phyloP scores from a whole-genome alignment of 2,329 filamentous ascomycete species.

The Hymenoscyphus infarciens region DNA sequence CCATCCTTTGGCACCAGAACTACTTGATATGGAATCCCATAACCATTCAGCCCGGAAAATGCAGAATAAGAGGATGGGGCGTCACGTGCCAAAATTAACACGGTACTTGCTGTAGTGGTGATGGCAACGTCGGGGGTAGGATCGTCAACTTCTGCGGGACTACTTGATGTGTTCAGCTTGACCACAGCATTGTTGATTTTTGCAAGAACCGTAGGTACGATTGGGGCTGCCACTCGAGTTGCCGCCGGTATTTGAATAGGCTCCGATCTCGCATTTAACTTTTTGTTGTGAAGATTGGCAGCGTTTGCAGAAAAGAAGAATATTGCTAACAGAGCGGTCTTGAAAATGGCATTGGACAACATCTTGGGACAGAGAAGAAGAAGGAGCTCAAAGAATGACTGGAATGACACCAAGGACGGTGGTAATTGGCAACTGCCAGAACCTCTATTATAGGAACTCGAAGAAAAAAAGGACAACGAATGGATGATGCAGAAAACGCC shows the following conservation, averaged over 20 bases:
- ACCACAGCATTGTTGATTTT: constrained; percentile 19
- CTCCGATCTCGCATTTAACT: constrained; percentile 2
- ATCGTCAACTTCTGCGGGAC: constrained; percentile 1
- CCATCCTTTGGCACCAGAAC: constrained; percentile 53
- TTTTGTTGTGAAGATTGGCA: neutral
- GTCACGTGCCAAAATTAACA: constrained; percentile 55
- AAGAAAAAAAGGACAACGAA: neutral
- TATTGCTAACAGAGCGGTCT: constrained; percentile 11
- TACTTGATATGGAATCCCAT: constrained; percentile 57
- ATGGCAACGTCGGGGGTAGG: constrained; percentile 13
- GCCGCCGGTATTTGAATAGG: constrained; percentile 10
- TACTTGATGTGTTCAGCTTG: constrained; percentile 20
- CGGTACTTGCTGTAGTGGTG: constrained; percentile 38
- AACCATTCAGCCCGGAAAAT: constrained; percentile 53
- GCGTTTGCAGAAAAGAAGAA: constrained; percentile 13
- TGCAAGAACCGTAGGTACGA: constrained; percentile 16
- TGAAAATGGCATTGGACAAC: constrained; percentile 15
- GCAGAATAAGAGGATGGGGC: constrained; percentile 45
- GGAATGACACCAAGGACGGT: neutral
- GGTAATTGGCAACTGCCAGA: neutral
- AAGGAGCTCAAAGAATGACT: neutral
- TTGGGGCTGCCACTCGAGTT: constrained; percentile 12
- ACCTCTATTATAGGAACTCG: neutral
- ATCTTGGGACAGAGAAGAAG: constrained; percentile 11
- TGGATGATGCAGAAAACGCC: neutral